Percentiles rank a stretch among this genome's conserved stretches.
Evolutionary conservation across 495 filamentous ascomycete genomes (phyloP).

Genomic region (Xylaria sp.): DNA sequence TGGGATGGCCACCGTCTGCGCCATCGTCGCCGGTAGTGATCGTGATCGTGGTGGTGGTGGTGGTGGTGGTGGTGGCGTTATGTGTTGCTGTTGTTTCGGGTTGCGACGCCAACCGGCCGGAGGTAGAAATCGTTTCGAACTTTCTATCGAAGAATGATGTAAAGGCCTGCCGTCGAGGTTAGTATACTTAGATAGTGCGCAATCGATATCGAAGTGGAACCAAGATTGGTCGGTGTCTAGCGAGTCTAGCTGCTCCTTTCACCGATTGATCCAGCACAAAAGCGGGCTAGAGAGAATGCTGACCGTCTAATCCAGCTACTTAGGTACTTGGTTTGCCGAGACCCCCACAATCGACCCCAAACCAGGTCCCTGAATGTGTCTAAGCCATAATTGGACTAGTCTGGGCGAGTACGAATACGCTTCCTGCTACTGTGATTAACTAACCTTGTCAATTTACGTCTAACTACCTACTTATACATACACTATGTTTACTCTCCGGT

Average conservation of each 20-base stretch:
- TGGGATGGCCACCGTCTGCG: conserved; percentile 58
- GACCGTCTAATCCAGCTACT: too few relatives aligned
- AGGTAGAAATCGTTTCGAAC: neutral
- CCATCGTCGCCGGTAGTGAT: conserved; percentile 7
- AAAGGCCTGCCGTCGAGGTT: neutral
- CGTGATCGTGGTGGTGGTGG: neutral
- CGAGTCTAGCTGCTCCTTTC: neutral
- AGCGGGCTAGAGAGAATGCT: neutral
- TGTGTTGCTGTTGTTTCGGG: neutral
- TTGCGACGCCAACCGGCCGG: neutral
- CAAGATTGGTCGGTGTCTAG: neutral
- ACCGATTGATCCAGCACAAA: conserved; percentile 2
- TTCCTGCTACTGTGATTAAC: neutral
- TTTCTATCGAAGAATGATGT: neutral
- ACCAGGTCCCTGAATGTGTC: neutral
- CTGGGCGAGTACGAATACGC: conserved; percentile 21
- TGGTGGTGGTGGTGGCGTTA: neutral
- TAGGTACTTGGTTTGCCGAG: conserved; percentile 9
- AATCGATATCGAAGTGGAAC: neutral
- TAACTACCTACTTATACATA: too few relatives aligned
- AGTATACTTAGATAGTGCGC: neutral
- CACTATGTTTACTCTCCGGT: neutral
- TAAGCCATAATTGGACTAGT: neutral
- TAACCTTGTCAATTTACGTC: too few relatives aligned
- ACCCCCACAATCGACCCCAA: conserved; percentile 9